phyloP scores from a whole-genome alignment of 345 rosid species.

The Heritiera littoralis region DNA sequence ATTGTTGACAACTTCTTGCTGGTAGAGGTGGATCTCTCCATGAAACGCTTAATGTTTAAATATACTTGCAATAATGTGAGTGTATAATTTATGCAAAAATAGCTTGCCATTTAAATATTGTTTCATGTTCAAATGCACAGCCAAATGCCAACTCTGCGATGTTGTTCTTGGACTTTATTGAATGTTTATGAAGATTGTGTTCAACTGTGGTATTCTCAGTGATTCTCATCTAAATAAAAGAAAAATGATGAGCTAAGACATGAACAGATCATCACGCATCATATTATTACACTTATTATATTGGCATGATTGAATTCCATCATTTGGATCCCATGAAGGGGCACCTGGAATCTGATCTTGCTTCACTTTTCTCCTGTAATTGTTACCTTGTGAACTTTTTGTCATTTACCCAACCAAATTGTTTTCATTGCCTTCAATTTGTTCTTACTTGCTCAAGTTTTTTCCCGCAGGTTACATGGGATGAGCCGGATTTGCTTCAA shows the following conservation, averaged over 20 bases:
- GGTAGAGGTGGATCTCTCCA: neutral
- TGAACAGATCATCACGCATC: neutral
- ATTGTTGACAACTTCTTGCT: neutral
- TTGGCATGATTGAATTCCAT: neutral
- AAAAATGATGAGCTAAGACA: neutral
- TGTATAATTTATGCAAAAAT: neutral
- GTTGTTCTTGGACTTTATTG: constrained; percentile 10
- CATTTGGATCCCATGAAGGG: neutral
- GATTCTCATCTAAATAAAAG: neutral
- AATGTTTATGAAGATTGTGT: constrained; percentile 8
- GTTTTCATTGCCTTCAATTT: constrained; percentile 19
- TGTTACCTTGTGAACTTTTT: neutral
- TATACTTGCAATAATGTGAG: no score
- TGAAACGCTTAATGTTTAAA: neutral
- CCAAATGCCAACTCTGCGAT: neutral
- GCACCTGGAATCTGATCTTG: constrained; percentile 3
- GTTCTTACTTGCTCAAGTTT: constrained; percentile 19
- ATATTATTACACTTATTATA: neutral
- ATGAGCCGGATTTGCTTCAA: constrained; percentile 76
- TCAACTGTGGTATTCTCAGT: neutral
- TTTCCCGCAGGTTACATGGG: constrained; percentile 63
- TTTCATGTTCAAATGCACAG: neutral
- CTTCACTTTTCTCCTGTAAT: neutral
- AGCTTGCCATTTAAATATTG: neutral
- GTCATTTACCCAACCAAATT: neutral